Evolutionary conservation across 805 yeast genomes (phyloP).

Genomic region (Cyberlindnera maclurae): DNA sequence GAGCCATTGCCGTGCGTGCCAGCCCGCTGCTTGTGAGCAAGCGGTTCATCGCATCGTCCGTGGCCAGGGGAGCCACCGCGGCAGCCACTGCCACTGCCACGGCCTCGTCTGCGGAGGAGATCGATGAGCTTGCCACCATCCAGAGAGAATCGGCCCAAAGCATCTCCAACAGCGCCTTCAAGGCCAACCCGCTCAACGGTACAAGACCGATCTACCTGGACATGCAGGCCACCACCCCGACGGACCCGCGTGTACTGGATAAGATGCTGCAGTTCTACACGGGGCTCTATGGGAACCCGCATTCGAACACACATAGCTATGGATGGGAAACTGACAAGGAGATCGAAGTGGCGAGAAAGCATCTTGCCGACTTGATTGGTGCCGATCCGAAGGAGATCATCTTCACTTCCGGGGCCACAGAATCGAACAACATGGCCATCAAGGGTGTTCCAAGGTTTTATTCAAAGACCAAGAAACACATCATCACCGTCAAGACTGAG

Average conservation of each 20-base stretch:
- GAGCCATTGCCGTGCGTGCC: background rate
- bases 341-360: conserved; percentile 78
- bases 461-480: conserved; percentile 81
- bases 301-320: conserved; percentile 91
- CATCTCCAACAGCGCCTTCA: conserved; percentile 33
- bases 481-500: conserved; percentile 94
- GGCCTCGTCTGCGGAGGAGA: conserved; percentile 9
- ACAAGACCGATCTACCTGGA: conserved; percentile 91
- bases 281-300: conserved; percentile 96
- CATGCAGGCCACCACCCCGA: conserved; percentile 97
- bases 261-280: conserved; percentile 81
- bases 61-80: background rate
- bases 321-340: conserved; percentile 98
- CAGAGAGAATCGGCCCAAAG: conserved; percentile 17
- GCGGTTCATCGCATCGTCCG: conserved; percentile 1
- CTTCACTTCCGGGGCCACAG: conserved; percentile 97
- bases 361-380: conserved; percentile 75
- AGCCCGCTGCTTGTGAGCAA: background rate
- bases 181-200: conserved; percentile 41
- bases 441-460: conserved; percentile 96
- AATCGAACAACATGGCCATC: conserved; percentile 87
- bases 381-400: conserved; percentile 97
- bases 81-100: conserved; percentile 8
- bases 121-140: conserved; percentile 2
- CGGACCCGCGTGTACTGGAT: conserved; percentile 93